Evolutionary conservation across 805 yeast genomes (phyloP).

Genomic region (Myxozyma udenii): DNA sequence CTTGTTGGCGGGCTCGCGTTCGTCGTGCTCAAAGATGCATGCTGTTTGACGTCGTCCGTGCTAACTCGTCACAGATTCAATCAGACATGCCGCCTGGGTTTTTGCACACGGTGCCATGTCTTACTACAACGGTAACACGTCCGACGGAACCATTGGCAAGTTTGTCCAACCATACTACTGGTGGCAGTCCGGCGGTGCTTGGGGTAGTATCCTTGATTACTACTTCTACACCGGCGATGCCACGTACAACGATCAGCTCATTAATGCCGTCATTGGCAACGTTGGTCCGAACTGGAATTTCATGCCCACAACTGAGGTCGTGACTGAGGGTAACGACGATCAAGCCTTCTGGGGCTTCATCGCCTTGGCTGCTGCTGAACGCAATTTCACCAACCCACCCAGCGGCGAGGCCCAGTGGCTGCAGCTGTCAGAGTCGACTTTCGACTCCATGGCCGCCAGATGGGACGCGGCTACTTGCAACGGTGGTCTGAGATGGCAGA

Average conservation of each 20-base stretch:
- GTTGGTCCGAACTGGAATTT: conserved; percentile 71
- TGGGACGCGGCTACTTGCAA: conserved; percentile 76
- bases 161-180: conserved; percentile 89
- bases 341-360: conserved; percentile 97
- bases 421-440: conserved; percentile 79
- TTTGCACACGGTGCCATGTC: conserved; percentile 62
- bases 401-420: conserved; percentile 69
- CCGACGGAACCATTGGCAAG: conserved; percentile 83
- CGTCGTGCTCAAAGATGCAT: neutral
- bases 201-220: conserved; percentile 77
- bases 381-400: conserved; percentile 73
- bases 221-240: conserved; percentile 67
- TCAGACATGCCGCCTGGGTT: conserved; percentile 51
- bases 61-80: conserved; percentile 39
- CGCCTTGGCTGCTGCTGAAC: conserved; percentile 87
- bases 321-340: conserved; percentile 96
- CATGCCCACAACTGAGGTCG: conserved; percentile 81
- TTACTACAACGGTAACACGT: conserved; percentile 60
- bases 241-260: conserved; percentile 58
- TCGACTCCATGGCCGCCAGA: conserved; percentile 82
- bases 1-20: neutral
- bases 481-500: conserved; percentile 97
- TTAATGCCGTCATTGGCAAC: conserved; percentile 67
- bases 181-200: conserved; percentile 93
- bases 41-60: too few relatives aligned